Evolutionary conservation across 345 rosid species (phyloP).

Genomic region (Garcia nutans): DNA sequence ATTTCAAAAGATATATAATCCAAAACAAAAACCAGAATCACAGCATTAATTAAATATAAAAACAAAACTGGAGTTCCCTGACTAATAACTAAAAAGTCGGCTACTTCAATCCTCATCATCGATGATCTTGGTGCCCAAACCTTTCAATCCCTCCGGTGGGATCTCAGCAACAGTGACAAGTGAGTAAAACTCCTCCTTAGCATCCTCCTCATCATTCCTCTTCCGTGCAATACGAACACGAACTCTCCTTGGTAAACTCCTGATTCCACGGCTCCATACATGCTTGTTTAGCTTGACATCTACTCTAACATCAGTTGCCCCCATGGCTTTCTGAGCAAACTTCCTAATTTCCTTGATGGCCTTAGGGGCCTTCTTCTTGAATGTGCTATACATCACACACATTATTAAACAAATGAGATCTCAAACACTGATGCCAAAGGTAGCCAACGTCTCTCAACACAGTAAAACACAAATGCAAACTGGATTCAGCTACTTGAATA

Average conservation of each 20-base stretch:
- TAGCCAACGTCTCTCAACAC: neutral
- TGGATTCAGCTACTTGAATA: neutral
- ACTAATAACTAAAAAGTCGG: neutral
- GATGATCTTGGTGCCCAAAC: constrained; percentile 18
- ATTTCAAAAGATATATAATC: neutral
- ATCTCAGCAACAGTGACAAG: constrained; percentile 23
- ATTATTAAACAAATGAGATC: neutral
- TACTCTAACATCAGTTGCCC: constrained; percentile 63
- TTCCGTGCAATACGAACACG: constrained; percentile 72
- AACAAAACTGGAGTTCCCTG: neutral
- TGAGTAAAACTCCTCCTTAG: constrained; percentile 79
- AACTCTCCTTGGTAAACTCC: constrained; percentile 73
- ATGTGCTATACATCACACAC: constrained; percentile 37
- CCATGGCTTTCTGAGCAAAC: constrained; percentile 79
- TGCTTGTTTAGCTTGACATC: constrained; percentile 86
- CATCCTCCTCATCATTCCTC: constrained; percentile 85
- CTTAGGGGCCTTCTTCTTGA: constrained; percentile 91
- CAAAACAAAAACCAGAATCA: constrained; percentile 8
- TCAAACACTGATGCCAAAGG: neutral
- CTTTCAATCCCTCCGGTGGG: constrained; percentile 17
- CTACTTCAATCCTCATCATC: constrained; percentile 17
- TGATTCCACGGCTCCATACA: constrained; percentile 76
- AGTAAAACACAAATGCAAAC: neutral
- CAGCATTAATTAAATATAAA: neutral
- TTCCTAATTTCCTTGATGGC: constrained; percentile 81